Base-by-base conservation (phyloP, 2,329 filamentous ascomycete species). In the Lasiodiplodia citricola region DNA sequence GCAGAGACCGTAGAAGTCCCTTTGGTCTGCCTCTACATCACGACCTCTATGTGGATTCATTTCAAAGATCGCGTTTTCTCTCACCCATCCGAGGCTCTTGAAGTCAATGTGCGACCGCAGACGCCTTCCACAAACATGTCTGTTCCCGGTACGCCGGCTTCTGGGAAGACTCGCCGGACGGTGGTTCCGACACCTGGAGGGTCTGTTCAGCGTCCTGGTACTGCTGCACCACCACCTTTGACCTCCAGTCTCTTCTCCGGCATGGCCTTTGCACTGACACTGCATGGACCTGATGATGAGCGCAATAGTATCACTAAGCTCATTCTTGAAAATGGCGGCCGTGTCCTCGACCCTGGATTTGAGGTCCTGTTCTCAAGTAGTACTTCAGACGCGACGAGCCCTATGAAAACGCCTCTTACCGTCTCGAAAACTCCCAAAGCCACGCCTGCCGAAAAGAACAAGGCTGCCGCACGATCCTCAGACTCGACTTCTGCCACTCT, bases 231-330 rank as follows among this genome's bases (percentile, higher is more conserved):
- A 73, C 73, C 11, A 57, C 44, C 65, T 72, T 55, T 62, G 72
- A 72, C 56, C 3, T 75, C 73, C 21, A 82, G 83, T 2, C 71
- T 96, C 0, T 97, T 98, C 74, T 81, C 86, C 1, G 89, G 90
- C 52, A 97, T 97, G 94, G 89, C 88, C 0, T 97, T 98, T 79
- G 94, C 94, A 0, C 87, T 97, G 13, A 95, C 93, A 0, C 92
- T 93, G 70, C 82, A 84, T 4, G 73, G 73, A 2, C 84, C 87
- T 1, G 85, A 84, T 18, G 81, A 81, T 10, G 85, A 88, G 21
- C 87, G 88, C 77, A 74, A 87, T 71, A 75, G 82, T 58, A 78
- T 96, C 2, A 87, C 87, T 41, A 83, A 83, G 1, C 82, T 88
- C 60, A 94, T 98, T 67, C 80, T 83, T 2, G 84, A 87, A 6